Percentiles rank a stretch among this genome's conserved stretches.
phyloP scores from a whole-genome alignment of 2,329 filamentous ascomycete species.

The Lachnellula arida region DNA sequence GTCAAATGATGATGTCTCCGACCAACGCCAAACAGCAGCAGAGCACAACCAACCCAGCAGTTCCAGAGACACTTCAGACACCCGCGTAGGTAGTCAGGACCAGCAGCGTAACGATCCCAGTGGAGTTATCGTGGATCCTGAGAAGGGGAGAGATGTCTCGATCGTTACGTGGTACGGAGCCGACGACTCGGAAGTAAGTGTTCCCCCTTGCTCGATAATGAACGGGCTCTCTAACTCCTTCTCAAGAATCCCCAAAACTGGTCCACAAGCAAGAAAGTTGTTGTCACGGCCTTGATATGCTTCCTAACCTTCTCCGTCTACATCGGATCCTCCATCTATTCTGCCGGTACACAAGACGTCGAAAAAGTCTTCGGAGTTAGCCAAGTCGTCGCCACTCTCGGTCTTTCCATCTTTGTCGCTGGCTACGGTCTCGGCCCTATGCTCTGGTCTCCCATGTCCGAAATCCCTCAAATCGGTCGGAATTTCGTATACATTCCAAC shows the following conservation, averaged over 20 bases:
- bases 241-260: constrained; percentile 51
- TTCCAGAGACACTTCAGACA: constrained; percentile 15
- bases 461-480: constrained; percentile 61
- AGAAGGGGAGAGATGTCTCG: constrained; percentile 46
- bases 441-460: constrained; percentile 60
- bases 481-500: constrained; percentile 64
- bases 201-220: constrained; percentile 33
- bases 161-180: constrained; percentile 48
- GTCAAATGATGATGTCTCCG: constrained; percentile 2
- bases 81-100: constrained; percentile 10
- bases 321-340: constrained; percentile 45
- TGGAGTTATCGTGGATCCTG: constrained; percentile 42
- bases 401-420: constrained; percentile 57
- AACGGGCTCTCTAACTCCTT: constrained; percentile 42
- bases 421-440: constrained; percentile 60
- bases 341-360: constrained; percentile 42
- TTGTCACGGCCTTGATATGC: constrained; percentile 44
- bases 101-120: constrained; percentile 34
- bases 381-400: constrained; percentile 48
- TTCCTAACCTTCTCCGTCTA: constrained; percentile 56
- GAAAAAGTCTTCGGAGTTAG: constrained; percentile 49
- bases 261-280: constrained; percentile 38
- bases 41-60: neutral
- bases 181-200: constrained; percentile 39
- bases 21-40: neutral